Evolutionary conservation across 2,329 filamentous ascomycete genomes (phyloP), one percentile per base, ranked within the genome.

Genomic region (Mycosphaerella sp.): DNA sequence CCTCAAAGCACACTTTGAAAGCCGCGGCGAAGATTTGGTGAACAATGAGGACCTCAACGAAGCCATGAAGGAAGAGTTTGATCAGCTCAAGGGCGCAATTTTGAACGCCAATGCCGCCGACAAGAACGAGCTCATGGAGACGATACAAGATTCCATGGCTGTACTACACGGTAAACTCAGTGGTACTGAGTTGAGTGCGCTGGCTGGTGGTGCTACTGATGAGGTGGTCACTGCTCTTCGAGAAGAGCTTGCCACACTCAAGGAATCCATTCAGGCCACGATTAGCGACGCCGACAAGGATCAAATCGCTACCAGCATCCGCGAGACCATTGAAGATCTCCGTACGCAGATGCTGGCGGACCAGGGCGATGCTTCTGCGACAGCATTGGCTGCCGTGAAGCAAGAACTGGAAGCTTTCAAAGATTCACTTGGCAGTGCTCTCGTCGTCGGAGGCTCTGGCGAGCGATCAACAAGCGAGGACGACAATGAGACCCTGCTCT

Each of bases 41-140:
- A 57, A 56, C 36, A 65, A 50, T 46, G 73, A 77, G 12, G 76
- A 77, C 40, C 71, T 78, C 54, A 78, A 84, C 39, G 85, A 89
- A 55, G 81, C 88, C 48, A 84, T 95, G 69, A 87, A 86, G 67
- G 82, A 83, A 40, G 89, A 95, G 65, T 86, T 95, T 47, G 88
- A 93, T 59, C 84, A 89, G 51, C 79, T 95, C 6, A 84, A 89
- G 26, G 85, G 90, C 14, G 81, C 86, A 0, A 80, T 95, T 47
- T 87, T 89, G 67, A 72, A 78, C 46, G 77, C 80, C 45, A 72
- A 76, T n/a, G 69, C 75, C 0, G 72, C 71, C 21, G 76, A 82
- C 59, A 83, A 83, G 64, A 80, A 80, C 50, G 81, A 85, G 58
- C 76, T 85, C 36, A 68, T 85, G 1, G 80, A 84, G 59, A 79